Percentiles rank a stretch among this genome's conserved stretches.
phyloP scores from a whole-genome alignment of 2,329 filamentous ascomycete genomes.

The Exophiala alcalophila region DNA sequence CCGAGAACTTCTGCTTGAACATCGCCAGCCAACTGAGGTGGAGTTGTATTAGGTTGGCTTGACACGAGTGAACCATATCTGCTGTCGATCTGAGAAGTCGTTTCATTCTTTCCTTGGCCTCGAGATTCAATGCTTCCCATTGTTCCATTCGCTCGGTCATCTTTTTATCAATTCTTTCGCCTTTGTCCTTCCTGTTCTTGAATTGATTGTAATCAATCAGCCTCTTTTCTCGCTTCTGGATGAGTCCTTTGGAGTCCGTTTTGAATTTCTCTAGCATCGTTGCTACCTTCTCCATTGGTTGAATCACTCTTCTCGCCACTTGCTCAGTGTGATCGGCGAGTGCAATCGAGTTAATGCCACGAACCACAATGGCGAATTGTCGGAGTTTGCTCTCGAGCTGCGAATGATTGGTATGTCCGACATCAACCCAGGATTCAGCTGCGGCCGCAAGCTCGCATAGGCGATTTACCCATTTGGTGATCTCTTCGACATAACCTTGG shows the following conservation, averaged over 20 bases:
- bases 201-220: slow-evolving; percentile 82
- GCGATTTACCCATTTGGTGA: slow-evolving; percentile 73
- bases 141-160: slow-evolving; percentile 80
- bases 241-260: slow-evolving; percentile 68
- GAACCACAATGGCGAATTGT: slow-evolving; percentile 80
- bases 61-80: slow-evolving; percentile 76
- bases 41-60: slow-evolving; percentile 79
- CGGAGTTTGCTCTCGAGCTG: slow-evolving; percentile 95
- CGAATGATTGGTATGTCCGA: slow-evolving; percentile 66
- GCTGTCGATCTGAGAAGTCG: slow-evolving; percentile 78
- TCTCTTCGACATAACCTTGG: slow-evolving; percentile 85
- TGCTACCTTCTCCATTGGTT: slow-evolving; percentile 15
- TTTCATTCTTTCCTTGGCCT: slow-evolving; percentile 87
- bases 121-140: slow-evolving; percentile 87
- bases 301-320: slow-evolving; percentile 37
- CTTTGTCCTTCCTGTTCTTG: slow-evolving; percentile 70
- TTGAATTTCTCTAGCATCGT: slow-evolving; percentile 28
- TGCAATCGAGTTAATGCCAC: slow-evolving; percentile 78
- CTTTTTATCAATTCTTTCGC: slow-evolving; percentile 84
- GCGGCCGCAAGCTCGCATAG: slow-evolving; percentile 77
- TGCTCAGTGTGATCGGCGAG: slow-evolving; percentile 72
- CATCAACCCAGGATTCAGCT: slow-evolving; percentile 76
- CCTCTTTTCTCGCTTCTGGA: slow-evolving; percentile 94
- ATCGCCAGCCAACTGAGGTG: slow-evolving; percentile 79
- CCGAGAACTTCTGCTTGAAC: slow-evolving; percentile 60